Evolutionary conservation across 116 monocot genomes (phyloP).

Genomic region (Zostera marina): DNA sequence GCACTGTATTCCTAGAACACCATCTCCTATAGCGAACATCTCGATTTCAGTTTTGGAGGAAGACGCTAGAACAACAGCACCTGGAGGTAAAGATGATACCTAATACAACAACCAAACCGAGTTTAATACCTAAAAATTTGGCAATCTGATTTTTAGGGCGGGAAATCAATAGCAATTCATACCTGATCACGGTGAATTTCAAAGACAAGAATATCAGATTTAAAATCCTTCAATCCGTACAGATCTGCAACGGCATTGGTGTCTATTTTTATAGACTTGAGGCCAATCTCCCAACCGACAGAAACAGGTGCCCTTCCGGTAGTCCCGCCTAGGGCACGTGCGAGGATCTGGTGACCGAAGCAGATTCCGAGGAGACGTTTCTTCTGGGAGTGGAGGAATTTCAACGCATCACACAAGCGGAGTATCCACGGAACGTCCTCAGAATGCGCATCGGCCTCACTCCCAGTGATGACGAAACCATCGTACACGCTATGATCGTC

Average conservation of each 20-base stretch:
- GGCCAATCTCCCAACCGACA: conserved; percentile 35
- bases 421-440: conserved; percentile 12
- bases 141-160: too few relatives aligned
- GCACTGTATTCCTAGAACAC: conserved; percentile 11
- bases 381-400: conserved; percentile 4
- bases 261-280: conserved; percentile 16
- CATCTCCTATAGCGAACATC: conserved; percentile 26
- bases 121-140: too few relatives aligned
- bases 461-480: conserved; percentile 26
- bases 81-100: conserved; percentile 9
- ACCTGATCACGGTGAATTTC: conserved; percentile 41
- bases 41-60: conserved; percentile 27
- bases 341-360: conserved; percentile 36
- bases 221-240: conserved; percentile 10
- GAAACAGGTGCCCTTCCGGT: conserved; percentile 22
- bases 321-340: conserved; percentile 26
- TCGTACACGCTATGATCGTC: conserved; percentile 8
- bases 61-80: conserved; percentile 17
- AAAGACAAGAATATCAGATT: conserved; percentile 5
- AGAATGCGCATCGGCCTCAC: conserved; percentile 22
- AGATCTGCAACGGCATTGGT: conserved; percentile 1
- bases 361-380: conserved; percentile 25
- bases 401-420: conserved; percentile 11
- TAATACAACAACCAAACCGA: background rate
- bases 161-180: too few relatives aligned